A percentile compares a stretch with the other conserved stretches of the same genome.
phyloP scores from a whole-genome alignment of 768 basidiomycete genomes.

The Mycena rebaudengoi region DNA sequence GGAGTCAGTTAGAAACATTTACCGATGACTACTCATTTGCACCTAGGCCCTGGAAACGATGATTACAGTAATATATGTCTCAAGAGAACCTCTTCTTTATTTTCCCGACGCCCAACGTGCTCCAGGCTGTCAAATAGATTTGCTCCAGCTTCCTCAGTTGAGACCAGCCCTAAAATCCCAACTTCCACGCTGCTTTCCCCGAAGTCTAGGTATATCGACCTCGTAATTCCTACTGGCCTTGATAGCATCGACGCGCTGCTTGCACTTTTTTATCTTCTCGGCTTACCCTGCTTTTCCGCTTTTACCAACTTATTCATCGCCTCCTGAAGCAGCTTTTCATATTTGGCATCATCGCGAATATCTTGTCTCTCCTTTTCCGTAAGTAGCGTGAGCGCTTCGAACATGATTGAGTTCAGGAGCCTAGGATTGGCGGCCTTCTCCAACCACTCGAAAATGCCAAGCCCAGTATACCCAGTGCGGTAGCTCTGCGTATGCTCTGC shows the following conservation, averaged over 20 bases:
- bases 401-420: constrained; percentile 9
- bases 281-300: background rate
- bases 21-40: too few relatives aligned
- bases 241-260: constrained; percentile 9
- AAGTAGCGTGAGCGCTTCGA: constrained; percentile 4
- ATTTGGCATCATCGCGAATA: constrained; percentile 1
- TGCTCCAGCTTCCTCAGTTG: background rate
- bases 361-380: constrained; percentile 5
- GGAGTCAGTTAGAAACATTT: too few relatives aligned
- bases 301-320: constrained; percentile 1
- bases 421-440: constrained; percentile 10
- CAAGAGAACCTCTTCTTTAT: too few relatives aligned
- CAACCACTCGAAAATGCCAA: constrained; percentile 11
- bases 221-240: constrained; percentile 7
- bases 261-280: constrained; percentile 3
- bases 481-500: background rate
- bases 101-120: background rate
- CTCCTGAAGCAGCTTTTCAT: constrained; percentile 9
- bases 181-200: constrained; percentile 9
- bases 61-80: too few relatives aligned
- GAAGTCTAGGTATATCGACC: constrained; percentile 8
- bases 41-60: too few relatives aligned
- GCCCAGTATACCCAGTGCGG: constrained; percentile 3
- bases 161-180: constrained; percentile 1
- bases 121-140: background rate